phyloP scores from a whole-genome alignment of 768 basidiomycete species.

The Lentinula aciculospora region DNA sequence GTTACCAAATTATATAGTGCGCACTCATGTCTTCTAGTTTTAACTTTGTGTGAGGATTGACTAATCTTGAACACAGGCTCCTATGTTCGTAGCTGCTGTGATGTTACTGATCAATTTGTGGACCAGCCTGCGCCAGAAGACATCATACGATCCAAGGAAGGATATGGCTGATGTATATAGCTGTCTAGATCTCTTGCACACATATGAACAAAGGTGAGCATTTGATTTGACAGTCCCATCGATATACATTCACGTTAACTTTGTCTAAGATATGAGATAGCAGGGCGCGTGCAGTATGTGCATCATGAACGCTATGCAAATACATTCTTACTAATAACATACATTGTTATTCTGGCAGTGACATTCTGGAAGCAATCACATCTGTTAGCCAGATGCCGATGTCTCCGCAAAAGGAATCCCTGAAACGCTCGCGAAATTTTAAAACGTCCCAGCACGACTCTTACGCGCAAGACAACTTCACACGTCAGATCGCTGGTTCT shows the following conservation, averaged over 20 bases:
- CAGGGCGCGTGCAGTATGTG: conserved; percentile 1
- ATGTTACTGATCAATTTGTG: conserved; percentile 5
- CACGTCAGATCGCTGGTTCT: conserved; percentile 1
- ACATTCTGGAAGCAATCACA: conserved; percentile 2
- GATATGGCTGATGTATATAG: conserved; percentile 2
- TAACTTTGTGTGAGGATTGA: no score
- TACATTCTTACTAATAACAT: background rate
- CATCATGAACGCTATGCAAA: background rate
- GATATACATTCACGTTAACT: background rate
- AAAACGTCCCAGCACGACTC: background rate
- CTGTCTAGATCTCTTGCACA: background rate
- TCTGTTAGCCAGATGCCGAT: conserved; percentile 1
- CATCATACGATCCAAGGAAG: conserved; percentile 1
- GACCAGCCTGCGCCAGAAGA: background rate
- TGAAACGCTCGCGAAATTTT: background rate
- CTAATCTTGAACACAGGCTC: background rate
- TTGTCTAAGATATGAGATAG: background rate
- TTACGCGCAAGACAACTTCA: background rate
- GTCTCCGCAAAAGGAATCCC: background rate
- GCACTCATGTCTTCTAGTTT: background rate
- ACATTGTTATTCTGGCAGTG: background rate
- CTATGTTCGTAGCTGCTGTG: background rate
- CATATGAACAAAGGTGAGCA: background rate
- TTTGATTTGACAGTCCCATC: no score
- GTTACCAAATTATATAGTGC: background rate